These are phyloP conservation scores for Termitomyces sp. DNA, from an alignment of 1,284 basidiomycete species.

Conservation along the genomic window DNA sequence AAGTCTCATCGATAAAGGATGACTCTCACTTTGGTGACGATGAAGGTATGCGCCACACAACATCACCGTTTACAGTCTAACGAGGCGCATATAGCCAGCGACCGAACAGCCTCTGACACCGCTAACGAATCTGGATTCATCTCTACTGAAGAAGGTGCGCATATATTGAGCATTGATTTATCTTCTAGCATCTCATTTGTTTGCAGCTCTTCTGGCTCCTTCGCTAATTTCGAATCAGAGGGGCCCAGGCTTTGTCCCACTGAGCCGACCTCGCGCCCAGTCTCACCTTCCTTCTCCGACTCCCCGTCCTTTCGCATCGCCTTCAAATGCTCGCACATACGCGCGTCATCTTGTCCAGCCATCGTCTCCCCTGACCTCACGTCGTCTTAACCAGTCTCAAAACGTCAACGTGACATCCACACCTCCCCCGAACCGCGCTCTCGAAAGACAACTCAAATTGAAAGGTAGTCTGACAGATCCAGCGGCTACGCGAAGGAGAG, in stretches of 20 bases:
- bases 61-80: conserved; percentile 12
- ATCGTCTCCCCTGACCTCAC: conserved; percentile 30
- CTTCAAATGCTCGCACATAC: conserved; percentile 23
- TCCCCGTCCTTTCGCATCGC: conserved; percentile 28
- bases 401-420: conserved; percentile 45
- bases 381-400: conserved; percentile 30
- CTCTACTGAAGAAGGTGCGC: conserved; percentile 41
- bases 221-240: conserved; percentile 58
- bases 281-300: conserved; percentile 38
- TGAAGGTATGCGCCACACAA: conserved; percentile 37
- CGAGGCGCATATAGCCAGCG: conserved; percentile 43
- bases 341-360: conserved; percentile 21
- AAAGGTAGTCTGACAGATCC: conserved; percentile 70
- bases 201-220: conserved; percentile 53
- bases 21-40: conserved; percentile 52
- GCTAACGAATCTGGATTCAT: conserved; percentile 37
- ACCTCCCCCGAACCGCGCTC: conserved; percentile 60
- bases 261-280: conserved; percentile 45
- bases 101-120: conserved; percentile 39
- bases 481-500: conserved; percentile 59
- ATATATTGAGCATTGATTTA: background rate
- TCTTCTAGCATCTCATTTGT: background rate
- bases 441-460: conserved; percentile 53
- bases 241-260: conserved; percentile 27
- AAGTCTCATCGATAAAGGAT: conserved; percentile 43